phyloP scores from a whole-genome alignment of 352 stramenopile genomes.

The Phytophthora melonis region DNA sequence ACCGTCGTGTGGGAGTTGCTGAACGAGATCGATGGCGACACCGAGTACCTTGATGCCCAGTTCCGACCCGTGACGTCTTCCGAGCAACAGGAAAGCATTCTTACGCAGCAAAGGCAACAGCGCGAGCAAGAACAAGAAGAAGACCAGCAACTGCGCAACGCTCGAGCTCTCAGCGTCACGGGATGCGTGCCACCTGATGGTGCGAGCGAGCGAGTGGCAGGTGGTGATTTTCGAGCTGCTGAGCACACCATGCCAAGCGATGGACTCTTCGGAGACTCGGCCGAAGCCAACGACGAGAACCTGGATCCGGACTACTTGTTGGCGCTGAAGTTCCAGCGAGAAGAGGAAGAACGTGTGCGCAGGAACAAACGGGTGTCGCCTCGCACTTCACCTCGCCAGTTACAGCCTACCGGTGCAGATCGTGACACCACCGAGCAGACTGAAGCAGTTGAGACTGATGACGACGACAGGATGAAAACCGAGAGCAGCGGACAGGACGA shows the following conservation, averaged over 20 bases:
- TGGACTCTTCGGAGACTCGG: constrained; percentile 21
- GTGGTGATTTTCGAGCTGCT: constrained; percentile 14
- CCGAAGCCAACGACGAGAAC: constrained; percentile 16
- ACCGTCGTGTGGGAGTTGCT: constrained; percentile 96
- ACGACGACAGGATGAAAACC: constrained; percentile 14
- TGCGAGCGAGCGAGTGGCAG: constrained; percentile 1
- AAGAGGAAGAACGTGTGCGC: constrained; percentile 67
- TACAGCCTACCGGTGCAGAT: constrained; percentile 27
- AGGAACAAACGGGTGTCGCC: constrained; percentile 27
- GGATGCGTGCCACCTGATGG: constrained; percentile 3
- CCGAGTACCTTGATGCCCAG: constrained; percentile 75
- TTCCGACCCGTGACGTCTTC: constrained; percentile 75
- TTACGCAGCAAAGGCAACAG: constrained; percentile 67
- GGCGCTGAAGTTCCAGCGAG: constrained; percentile 76
- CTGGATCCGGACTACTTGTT: constrained; percentile 77
- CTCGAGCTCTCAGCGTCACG: constrained; percentile 27
- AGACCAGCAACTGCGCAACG: constrained; percentile 29
- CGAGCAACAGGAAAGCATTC: constrained; percentile 74
- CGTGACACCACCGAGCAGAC: constrained; percentile 3
- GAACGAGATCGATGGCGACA: constrained; percentile 91
- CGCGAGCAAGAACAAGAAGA: constrained; percentile 36
- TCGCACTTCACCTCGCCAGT: constrained; percentile 16
- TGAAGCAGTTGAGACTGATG: constrained; percentile 5
- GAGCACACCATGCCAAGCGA: constrained; percentile 26
- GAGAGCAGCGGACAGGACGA: constrained; percentile 32